Percentiles rank a stretch among this genome's conserved stretches.
These are phyloP conservation scores for Rhizopus sp. DNA, from an alignment of 371 early-diverging fungal genomes.

Conservation along the genomic window DNA sequence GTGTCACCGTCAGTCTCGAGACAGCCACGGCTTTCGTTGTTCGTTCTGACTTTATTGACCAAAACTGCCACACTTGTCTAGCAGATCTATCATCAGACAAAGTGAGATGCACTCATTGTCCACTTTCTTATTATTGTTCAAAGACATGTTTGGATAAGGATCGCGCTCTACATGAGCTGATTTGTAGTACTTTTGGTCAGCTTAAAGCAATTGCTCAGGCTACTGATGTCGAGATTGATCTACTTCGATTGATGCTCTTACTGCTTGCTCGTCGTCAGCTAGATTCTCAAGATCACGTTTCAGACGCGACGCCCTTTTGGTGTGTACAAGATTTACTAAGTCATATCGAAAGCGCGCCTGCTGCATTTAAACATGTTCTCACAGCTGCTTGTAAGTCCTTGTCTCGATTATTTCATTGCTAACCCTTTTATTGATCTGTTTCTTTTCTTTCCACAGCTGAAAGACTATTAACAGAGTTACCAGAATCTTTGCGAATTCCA, in stretches of 20 bases:
- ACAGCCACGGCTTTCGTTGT: constrained; percentile 61
- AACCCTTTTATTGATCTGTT: neutral
- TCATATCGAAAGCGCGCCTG: constrained; percentile 57
- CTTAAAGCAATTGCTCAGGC: constrained; percentile 49
- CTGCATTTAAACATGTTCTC: constrained; percentile 50
- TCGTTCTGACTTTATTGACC: constrained; percentile 52
- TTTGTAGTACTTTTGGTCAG: constrained; percentile 52
- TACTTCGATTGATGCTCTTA: constrained; percentile 52
- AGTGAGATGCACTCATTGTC: constrained; percentile 55
- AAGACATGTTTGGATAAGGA: constrained; percentile 53
- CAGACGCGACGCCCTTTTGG: constrained; percentile 42
- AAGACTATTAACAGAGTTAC: constrained; percentile 47
- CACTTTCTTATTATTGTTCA: constrained; percentile 64
- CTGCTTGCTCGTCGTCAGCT: constrained; percentile 47
- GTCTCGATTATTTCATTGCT: neutral
- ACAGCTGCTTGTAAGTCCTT: constrained; percentile 50
- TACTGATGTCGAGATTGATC: constrained; percentile 57
- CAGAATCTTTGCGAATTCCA: constrained; percentile 43
- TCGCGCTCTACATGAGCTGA: constrained; percentile 41
- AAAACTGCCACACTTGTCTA: constrained; percentile 65
- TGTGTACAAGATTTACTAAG: constrained; percentile 62
- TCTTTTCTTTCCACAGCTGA: constrained; percentile 5
- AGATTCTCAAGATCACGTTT: constrained; percentile 19
- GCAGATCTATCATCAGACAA: constrained; percentile 34
- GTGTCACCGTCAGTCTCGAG: constrained; percentile 57